Evolutionary conservation across 1,284 basidiomycete species (phyloP), one percentile per base, ranked within the genome.

Genomic region (Leucoagaricus sp.): DNA sequence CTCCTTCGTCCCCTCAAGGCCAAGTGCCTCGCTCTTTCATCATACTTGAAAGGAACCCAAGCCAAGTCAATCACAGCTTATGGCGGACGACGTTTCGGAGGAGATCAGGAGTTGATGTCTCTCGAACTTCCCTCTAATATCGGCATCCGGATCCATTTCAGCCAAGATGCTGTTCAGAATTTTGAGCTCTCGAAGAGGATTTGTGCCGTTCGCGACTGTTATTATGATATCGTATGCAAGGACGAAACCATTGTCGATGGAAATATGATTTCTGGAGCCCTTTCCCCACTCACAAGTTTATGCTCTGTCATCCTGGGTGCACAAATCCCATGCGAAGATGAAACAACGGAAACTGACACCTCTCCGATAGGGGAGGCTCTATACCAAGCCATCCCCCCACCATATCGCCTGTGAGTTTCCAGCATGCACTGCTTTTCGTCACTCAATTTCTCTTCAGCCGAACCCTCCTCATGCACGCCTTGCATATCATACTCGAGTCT

Each of bases 191-290:
- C 82, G 10, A 72, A 73, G 44, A 76, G 71, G 36, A 74, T 85
- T 10, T 74, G 82, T 62, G 79, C 78, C 12, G 73, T 86, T 8
- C 72, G 78, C 19, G 81, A 82, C 60, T 75, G 77, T 44, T 86
- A 84, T 67, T 73, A 71, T 50, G 80, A 83, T 57, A 65, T 85
- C 41, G 67, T 79, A 2, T 63, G 60, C 26, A 68, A 62, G 38
- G 64, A 58, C 8, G 66, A 69, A 52, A 58, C 46, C 23, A 29
- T 17, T 13, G n/a, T 25, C 6, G 46, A 25, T 9, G 23, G 10
- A 19, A 9, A 23, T 49, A 41, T 13, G 21, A 13, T 13, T 31
- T 33, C 28, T 34, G 19, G 38, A 66, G 64, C 25, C 55, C 77
- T 23, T 65, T 34, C 67, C 25, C 71, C 74, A 44, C 70, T 86